Percentiles rank a stretch among this genome's conserved stretches.
Evolutionary conservation across 768 basidiomycete species (phyloP).

Genomic region (Neoboletus subvelutipes): DNA sequence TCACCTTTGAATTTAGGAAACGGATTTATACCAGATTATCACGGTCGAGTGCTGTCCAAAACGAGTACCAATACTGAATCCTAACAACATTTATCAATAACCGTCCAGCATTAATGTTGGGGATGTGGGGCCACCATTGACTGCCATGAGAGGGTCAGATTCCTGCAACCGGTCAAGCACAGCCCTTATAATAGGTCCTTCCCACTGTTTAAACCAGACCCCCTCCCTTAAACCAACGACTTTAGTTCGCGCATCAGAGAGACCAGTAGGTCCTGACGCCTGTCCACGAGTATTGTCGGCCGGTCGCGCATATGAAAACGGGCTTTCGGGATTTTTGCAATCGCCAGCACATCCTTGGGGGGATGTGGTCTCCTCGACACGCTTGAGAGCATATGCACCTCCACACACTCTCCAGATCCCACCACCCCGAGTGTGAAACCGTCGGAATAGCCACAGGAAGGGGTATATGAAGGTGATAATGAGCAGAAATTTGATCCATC

Average conservation of each 20-base stretch:
- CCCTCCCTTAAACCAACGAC: slow-evolving; percentile 66
- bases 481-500: slow-evolving; percentile 68
- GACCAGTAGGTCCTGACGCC: slow-evolving; percentile 23
- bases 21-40: slow-evolving; percentile 4
- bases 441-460: slow-evolving; percentile 77
- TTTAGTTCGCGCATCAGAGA: slow-evolving; percentile 36
- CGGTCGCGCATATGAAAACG: slow-evolving; percentile 2
- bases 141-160: slow-evolving; percentile 34
- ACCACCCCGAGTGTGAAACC: slow-evolving; percentile 64
- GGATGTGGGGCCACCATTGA: slow-evolving; percentile 19
- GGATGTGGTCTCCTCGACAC: slow-evolving; percentile 23
- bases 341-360: slow-evolving; percentile 6
- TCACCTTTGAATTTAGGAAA: slow-evolving; percentile 1
- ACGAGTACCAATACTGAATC: background rate
- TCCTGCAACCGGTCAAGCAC: slow-evolving; percentile 46
- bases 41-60: background rate
- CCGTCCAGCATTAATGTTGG: slow-evolving; percentile 27
- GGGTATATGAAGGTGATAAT: slow-evolving; percentile 73
- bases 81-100: slow-evolving; percentile 6
- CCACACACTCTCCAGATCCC: slow-evolving; percentile 77
- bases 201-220: slow-evolving; percentile 80
- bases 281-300: background rate
- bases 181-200: slow-evolving; percentile 60
- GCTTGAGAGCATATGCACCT: slow-evolving; percentile 71
- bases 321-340: slow-evolving; percentile 1